Conservation (phyloP, 2,329 filamentous ascomycete species). For the Thelonectria discophora region DNA sequence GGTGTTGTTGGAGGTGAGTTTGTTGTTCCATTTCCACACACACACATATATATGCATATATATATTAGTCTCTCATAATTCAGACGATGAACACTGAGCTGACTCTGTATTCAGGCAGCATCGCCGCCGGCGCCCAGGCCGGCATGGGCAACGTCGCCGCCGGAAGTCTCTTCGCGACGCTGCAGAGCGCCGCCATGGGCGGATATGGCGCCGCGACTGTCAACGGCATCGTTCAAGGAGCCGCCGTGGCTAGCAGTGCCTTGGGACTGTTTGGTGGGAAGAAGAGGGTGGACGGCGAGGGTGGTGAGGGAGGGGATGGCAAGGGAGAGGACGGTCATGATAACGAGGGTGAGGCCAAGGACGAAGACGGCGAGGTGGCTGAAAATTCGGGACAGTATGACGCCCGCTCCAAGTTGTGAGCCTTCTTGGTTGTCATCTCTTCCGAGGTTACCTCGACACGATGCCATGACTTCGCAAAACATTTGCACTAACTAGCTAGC, state of each 20-base stretch:
- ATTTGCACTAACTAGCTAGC: too few relatives aligned
- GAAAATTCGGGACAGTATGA: too few relatives aligned
- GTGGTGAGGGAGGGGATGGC: not conserved
- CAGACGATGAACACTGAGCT: not conserved
- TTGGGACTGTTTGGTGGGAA: not conserved
- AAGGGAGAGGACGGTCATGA: too few relatives aligned
- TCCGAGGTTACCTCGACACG: too few relatives aligned
- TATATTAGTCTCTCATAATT: too few relatives aligned
- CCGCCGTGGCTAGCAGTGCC: not conserved
- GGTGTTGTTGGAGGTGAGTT: not conserved
- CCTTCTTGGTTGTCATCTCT: too few relatives aligned
- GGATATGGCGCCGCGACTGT: conserved; percentile 33
- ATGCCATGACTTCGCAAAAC: too few relatives aligned
- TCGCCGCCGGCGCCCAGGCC: conserved; percentile 29
- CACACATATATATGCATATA: too few relatives aligned
- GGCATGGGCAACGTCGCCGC: conserved; percentile 40
- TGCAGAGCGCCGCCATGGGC: conserved; percentile 45
- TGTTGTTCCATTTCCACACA: not conserved
- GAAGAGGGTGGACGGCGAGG: not conserved
- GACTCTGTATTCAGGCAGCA: not conserved
- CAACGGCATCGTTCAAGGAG: conserved; percentile 28
- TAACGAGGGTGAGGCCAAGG: too few relatives aligned
- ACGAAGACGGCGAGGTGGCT: too few relatives aligned
- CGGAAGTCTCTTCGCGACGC: conserved; percentile 38
- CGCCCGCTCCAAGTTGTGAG: too few relatives aligned